Conservation (phyloP, 2,329 filamentous ascomycete species). For the Botrytis fragariae region DNA sequence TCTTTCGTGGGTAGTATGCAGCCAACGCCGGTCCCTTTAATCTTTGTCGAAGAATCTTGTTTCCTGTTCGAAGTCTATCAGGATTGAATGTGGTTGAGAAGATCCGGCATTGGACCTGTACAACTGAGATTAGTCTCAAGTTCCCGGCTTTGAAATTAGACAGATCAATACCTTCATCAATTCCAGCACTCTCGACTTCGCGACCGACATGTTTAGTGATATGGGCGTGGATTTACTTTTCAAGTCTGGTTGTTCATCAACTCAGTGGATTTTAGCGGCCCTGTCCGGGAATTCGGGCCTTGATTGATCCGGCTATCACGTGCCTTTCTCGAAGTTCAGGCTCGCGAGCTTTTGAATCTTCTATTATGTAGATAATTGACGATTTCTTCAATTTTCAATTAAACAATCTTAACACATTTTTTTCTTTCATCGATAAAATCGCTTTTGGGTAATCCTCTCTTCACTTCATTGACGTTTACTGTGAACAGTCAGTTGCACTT, state of each 20-base stretch:
- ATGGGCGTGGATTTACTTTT: slow-evolving; percentile 13
- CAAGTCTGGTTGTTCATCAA: background rate
- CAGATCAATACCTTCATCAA: slow-evolving; percentile 67
- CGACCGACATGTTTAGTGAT: slow-evolving; percentile 55
- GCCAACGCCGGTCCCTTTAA: slow-evolving; percentile 79
- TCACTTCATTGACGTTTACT: background rate
- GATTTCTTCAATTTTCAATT: background rate
- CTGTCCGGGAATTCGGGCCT: background rate
- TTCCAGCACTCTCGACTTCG: slow-evolving; percentile 62
- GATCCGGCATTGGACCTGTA: slow-evolving; percentile 84
- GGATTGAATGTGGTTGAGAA: slow-evolving; percentile 94
- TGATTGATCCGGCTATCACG: background rate
- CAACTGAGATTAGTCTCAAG: slow-evolving; percentile 12
- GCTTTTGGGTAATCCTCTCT: background rate
- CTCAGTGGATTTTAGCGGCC: slow-evolving; percentile 4
- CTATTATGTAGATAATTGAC: background rate
- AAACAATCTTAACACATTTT: background rate
- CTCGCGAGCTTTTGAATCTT: background rate
- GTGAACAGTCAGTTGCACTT: background rate
- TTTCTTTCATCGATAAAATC: background rate
- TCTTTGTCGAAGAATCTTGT: slow-evolving; percentile 87
- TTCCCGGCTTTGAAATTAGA: background rate
- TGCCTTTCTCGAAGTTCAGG: background rate
- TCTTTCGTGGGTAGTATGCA: slow-evolving; percentile 81
- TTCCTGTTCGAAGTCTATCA: slow-evolving; percentile 74